Evolutionary conservation across 768 basidiomycete species (phyloP), one percentile per base, ranked within the genome.

Genomic region (Kwoniella mangroviensis): DNA sequence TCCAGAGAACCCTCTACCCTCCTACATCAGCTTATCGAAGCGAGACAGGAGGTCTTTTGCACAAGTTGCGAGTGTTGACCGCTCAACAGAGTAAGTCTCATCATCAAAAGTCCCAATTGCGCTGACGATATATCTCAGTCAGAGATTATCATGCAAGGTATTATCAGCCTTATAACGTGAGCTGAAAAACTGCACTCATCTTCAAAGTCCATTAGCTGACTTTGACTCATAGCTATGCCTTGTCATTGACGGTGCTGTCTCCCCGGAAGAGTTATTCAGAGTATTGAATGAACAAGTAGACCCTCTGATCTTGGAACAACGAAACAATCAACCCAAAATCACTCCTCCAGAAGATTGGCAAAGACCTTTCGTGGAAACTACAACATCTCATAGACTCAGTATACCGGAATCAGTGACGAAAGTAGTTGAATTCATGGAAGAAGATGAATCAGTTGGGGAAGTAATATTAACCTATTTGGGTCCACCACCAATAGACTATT

Each of bases 41-140:
- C 74, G 97, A 99, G 86, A 98, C 95, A 0, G 97, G 97, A 22
- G 97, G 97, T 28, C 84, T 98, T 45, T 94, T 98, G 93, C 89
- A 92, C 70, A 92, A 93, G 2, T 84, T 99, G 26, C 88, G 97
- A 26, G 87, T 90, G 15, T 85, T 99, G 70, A 90, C 89, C 1
- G 90, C 93, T 24, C 90, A 97, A 73, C 90, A 97, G 86, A 97
- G 94, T 95, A 83, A 79, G 84, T 65, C 15, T 57, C 2, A 34
- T 71, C 1, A 21, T 17, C 4, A 2, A 51, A n/a, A 21, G 21
- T 51, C 11, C 12, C 3, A 17, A 69, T 22, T 19, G 13, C 21
- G 40, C 52, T 64, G 22, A 62, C 15, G 58, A 40, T 11, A 17
- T 7, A 15, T 73, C 2, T 28, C 78, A 97, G 95, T 99, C 78